Conservation (phyloP, 805 yeast species). For the Kregervanrija fluxuum region DNA sequence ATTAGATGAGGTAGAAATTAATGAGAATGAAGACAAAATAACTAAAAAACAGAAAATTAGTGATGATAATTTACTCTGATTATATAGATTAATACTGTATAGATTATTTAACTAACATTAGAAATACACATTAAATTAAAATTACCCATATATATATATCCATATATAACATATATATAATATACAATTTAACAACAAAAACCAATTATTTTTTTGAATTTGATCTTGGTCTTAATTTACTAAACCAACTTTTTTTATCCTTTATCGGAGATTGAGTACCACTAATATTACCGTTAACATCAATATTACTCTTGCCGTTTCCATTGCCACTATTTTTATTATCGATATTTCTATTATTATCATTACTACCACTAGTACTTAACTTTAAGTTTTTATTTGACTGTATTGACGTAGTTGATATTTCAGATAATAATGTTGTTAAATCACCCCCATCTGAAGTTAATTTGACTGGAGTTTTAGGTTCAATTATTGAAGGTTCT, state of each 20-base stretch:
- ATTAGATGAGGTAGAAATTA: neutral
- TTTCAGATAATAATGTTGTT: conserved; percentile 20
- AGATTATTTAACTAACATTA: too few relatives aligned
- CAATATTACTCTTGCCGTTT: neutral
- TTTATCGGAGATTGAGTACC: neutral
- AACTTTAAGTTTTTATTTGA: too few relatives aligned
- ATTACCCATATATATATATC: neutral
- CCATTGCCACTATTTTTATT: conserved; percentile 1
- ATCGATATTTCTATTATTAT: conserved; percentile 1
- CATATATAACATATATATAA: neutral
- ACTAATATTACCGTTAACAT: neutral
- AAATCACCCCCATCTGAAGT: conserved; percentile 12
- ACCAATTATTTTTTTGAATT: conserved; percentile 14
- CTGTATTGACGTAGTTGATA: neutral
- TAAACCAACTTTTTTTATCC: conserved; percentile 36
- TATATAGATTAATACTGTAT: too few relatives aligned
- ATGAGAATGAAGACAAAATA: conserved; percentile 3
- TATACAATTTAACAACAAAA: neutral
- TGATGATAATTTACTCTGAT: too few relatives aligned
- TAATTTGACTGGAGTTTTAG: too few relatives aligned
- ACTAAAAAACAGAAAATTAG: conserved; percentile 1
- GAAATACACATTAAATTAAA: neutral
- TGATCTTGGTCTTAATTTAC: conserved; percentile 30
- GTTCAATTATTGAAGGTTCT: conserved; percentile 7
- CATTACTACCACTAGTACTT: conserved; percentile 8